Percentiles rank a stretch among this genome's conserved stretches.
These are phyloP conservation scores for Angomonas ambiguus DNA, from an alignment of 208 protist genomes.

Conservation along the genomic window DNA sequence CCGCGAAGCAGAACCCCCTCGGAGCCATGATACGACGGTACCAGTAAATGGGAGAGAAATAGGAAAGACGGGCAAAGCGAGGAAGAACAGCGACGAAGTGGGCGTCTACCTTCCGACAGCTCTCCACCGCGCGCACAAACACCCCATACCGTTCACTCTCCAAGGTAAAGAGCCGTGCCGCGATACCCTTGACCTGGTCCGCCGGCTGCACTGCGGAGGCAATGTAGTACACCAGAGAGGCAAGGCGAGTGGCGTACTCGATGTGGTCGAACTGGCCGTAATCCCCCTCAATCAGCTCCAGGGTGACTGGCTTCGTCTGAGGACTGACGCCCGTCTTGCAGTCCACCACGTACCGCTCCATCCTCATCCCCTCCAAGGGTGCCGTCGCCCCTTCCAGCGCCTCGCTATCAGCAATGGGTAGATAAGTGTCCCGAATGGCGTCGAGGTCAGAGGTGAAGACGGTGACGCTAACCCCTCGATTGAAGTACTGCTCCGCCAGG, in stretches of 20 bases:
- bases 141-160: conserved; percentile 27
- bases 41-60: conserved; percentile 57
- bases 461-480: conserved; percentile 55
- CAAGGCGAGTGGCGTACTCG: conserved; percentile 46
- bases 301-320: conserved; percentile 12
- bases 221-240: conserved; percentile 50
- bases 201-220: conserved; percentile 30
- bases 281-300: conserved; percentile 59
- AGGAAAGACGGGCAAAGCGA: conserved; percentile 41
- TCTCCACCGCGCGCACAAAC: conserved; percentile 45
- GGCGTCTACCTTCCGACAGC: conserved; percentile 53
- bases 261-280: conserved; percentile 27
- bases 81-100: conserved; percentile 62
- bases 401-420: conserved; percentile 36
- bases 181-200: not conserved
- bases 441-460: conserved; percentile 43
- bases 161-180: not conserved
- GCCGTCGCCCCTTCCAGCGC: not conserved
- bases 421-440: conserved; percentile 38
- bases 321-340: not conserved
- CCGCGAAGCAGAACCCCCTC: conserved; percentile 43
- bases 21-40: conserved; percentile 42
- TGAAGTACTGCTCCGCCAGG: conserved; percentile 62
- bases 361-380: not conserved
- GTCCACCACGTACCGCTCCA: not conserved